Evolutionary conservation across 2,329 filamentous ascomycete species (phyloP), one percentile per base, ranked within the genome.

Genomic region (Tolypocladium nubicola): DNA sequence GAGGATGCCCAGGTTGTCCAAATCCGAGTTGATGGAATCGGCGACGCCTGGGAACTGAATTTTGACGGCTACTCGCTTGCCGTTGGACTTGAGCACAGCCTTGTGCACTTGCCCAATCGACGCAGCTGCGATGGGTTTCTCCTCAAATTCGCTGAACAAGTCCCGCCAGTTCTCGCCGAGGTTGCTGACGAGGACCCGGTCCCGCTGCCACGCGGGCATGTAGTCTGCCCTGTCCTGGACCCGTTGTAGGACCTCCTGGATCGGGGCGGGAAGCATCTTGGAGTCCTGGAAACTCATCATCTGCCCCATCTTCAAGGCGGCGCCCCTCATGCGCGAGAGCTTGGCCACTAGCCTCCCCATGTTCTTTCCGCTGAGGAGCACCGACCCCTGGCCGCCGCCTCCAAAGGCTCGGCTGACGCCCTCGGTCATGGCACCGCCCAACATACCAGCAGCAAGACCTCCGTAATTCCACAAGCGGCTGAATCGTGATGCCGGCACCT

Each of bases 261-360:
- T 91, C 1, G 89, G 84, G 0, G 82, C 83, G 0, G 94, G 94
- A 11, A 99, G 82, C 85, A 97, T 91, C 72, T 96, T 97, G 41
- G 90, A 85, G 73, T 99, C 94, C 76, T 99, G 94, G 68, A 99
- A 94, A 70, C 91, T 97, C 79, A 99, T 88, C 88, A 97, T 94
- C 75, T 99, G 94, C 0, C 94, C 95, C 33, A 99, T 75, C 75
- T 99, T 99, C 47, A 99, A 78, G n/a, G 94, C 94, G 7, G 94
- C 95, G 41, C 94, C 94, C 66, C 94, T 85, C 94, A 99, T 99
- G 26, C 89, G 88, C 3, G 93, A 97, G 3, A 99, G 80, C 71
- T 95, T 97, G 6, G 90, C 80, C 1, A 99, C 94, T 10, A 99
- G 80, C 53, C 95, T 83, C 69, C 97, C 92, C 82, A 97, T 91